Evolutionary conservation across 202 grass and related monocot species (phyloP).

Genomic region (Zoysia matrella): DNA sequence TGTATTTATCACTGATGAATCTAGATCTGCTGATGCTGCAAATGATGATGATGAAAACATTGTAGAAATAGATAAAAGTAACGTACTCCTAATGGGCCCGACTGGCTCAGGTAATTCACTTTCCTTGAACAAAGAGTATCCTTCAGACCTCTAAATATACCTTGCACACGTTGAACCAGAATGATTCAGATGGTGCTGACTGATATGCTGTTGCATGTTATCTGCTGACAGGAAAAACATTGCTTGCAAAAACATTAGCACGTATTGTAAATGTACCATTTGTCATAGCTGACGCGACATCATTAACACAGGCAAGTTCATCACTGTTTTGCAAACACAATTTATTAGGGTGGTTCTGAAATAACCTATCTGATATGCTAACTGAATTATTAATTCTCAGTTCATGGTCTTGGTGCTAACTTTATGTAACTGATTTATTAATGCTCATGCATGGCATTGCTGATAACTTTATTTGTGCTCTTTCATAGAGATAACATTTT

Average conservation of each 20-base stretch:
- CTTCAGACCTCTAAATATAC: constrained; percentile 30
- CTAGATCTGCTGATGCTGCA: constrained; percentile 54
- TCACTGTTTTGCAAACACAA: constrained; percentile 28
- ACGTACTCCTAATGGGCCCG: constrained; percentile 93
- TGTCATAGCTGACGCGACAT: constrained; percentile 93
- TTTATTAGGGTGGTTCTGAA: constrained; percentile 4
- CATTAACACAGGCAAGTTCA: constrained; percentile 90
- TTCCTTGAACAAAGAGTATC: not conserved
- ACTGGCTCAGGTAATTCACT: constrained; percentile 78
- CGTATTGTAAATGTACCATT: constrained; percentile 97
- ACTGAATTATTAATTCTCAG: constrained; percentile 25
- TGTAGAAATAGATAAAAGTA: constrained; percentile 99
- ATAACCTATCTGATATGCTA: constrained; percentile 6
- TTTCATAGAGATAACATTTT: constrained; percentile 10
- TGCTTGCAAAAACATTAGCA: constrained; percentile 98
- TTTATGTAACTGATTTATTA: no score
- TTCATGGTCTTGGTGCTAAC: not conserved
- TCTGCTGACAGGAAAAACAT: constrained; percentile 86
- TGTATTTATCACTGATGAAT: constrained; percentile 44
- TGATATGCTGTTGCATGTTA: constrained; percentile 39
- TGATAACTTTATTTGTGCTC: constrained; percentile 6
- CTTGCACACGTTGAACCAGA: constrained; percentile 26
- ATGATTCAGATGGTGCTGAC: constrained; percentile 31
- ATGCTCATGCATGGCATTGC: no score
- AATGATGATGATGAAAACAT: constrained; percentile 65